phyloP scores from a whole-genome alignment of 306 rosid species.

The Cucumis hystrix region DNA sequence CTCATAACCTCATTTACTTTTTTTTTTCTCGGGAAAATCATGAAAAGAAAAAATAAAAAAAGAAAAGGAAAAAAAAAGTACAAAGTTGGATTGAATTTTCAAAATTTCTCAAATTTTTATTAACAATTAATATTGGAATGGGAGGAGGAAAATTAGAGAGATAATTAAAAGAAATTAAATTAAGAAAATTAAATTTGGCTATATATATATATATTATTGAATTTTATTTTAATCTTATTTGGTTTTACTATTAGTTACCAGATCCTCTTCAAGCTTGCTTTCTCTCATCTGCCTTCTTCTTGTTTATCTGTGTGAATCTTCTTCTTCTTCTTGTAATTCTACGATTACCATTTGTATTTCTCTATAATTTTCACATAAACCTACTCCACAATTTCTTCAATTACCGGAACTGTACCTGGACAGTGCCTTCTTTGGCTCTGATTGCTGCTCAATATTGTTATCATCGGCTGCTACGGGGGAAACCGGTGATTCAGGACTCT shows the following conservation, averaged over 20 bases:
- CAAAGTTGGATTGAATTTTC: background rate
- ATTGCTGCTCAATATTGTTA: background rate
- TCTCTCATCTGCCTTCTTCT: background rate
- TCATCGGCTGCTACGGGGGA: background rate
- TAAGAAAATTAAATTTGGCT: background rate
- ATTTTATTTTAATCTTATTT: background rate
- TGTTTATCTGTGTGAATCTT: background rate
- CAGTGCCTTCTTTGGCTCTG: background rate
- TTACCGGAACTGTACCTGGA: background rate
- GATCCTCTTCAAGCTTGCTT: background rate
- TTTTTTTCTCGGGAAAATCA: constrained; percentile 3
- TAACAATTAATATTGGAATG: background rate
- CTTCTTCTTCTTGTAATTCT: background rate
- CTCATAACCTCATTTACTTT: background rate
- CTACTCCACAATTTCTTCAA: background rate
- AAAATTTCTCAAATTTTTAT: background rate
- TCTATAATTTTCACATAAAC: background rate
- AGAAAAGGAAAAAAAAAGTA: background rate
- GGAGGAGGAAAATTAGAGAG: background rate
- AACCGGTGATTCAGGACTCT: constrained; percentile 3
- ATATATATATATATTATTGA: background rate
- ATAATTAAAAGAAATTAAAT: background rate
- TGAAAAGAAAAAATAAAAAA: background rate
- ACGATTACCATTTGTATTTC: background rate
- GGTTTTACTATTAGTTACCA: constrained; percentile 1